Evolutionary conservation across 2,329 filamentous ascomycete species (phyloP).

Genomic region (Aschersonia sp.): DNA sequence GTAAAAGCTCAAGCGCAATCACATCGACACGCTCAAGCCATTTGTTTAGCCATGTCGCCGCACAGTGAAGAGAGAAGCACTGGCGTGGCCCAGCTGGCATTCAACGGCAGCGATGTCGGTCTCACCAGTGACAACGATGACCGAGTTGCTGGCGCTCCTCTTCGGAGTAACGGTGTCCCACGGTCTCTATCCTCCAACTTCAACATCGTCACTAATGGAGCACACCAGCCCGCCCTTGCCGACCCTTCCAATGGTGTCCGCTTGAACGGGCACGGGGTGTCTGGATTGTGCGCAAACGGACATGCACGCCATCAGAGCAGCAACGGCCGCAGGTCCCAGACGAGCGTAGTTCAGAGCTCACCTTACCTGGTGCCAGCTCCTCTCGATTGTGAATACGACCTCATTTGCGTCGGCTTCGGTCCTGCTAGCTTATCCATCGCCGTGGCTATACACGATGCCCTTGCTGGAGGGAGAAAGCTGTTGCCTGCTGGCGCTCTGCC

Average conservation of each 20-base stretch:
- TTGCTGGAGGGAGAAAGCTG: slow-evolving; percentile 34
- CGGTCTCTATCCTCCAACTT: slow-evolving; percentile 5
- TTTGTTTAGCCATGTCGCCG: slow-evolving; percentile 15
- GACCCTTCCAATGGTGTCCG: background rate
- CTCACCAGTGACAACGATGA: slow-evolving; percentile 1
- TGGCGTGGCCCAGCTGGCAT: slow-evolving; percentile 8
- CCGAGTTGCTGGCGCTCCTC: background rate
- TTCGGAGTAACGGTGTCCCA: slow-evolving; percentile 1
- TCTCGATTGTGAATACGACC: slow-evolving; percentile 57
- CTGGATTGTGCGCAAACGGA: background rate
- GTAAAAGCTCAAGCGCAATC: background rate
- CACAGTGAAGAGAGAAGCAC: slow-evolving; percentile 17
- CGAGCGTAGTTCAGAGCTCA: slow-evolving; percentile 10
- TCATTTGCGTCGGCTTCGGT: slow-evolving; percentile 86
- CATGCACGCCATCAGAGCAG: slow-evolving; percentile 1
- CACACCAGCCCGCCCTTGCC: background rate
- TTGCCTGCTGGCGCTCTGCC: slow-evolving; percentile 32
- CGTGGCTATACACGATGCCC: slow-evolving; percentile 73
- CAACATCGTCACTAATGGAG: slow-evolving; percentile 5
- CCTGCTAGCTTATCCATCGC: slow-evolving; percentile 83
- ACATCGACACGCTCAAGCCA: background rate
- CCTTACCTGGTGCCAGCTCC: slow-evolving; percentile 32
- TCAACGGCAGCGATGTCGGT: slow-evolving; percentile 4
- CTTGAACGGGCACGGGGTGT: slow-evolving; percentile 8
- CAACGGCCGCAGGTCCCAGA: slow-evolving; percentile 9